These are phyloP conservation scores for Metschnikowia drakensbergensis DNA, from an alignment of 805 yeast genomes.

Conservation along the genomic window DNA sequence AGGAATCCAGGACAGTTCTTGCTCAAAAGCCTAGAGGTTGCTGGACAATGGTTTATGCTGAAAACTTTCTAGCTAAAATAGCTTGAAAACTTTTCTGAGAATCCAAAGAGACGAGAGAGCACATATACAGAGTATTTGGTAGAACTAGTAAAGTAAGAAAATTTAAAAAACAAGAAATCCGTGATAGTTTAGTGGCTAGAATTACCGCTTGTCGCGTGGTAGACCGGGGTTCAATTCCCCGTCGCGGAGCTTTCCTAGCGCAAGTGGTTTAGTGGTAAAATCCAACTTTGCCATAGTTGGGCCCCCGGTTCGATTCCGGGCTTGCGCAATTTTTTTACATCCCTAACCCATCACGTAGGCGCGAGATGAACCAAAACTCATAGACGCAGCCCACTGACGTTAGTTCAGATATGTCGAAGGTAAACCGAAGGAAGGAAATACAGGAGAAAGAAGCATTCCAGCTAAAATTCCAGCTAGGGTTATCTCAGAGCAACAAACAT, in stretches of 20 bases:
- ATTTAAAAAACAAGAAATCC: slow-evolving; percentile 10
- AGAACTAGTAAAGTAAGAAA: neutral
- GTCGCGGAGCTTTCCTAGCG: slow-evolving; percentile 20
- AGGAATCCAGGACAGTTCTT: too few relatives aligned
- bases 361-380: neutral
- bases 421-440: slow-evolving; percentile 39
- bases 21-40: too few relatives aligned
- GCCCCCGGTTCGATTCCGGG: slow-evolving; percentile 25
- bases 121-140: too few relatives aligned
- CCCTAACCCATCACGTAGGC: neutral
- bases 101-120: too few relatives aligned
- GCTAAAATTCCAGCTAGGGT: slow-evolving; percentile 42
- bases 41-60: too few relatives aligned
- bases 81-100: too few relatives aligned
- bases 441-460: slow-evolving; percentile 46
- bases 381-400: neutral
- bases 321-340: slow-evolving; percentile 15
- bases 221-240: slow-evolving; percentile 26
- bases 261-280: slow-evolving; percentile 22
- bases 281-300: slow-evolving; percentile 23
- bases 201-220: slow-evolving; percentile 25
- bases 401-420: slow-evolving; percentile 16
- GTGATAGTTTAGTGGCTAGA: slow-evolving; percentile 26
- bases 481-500: slow-evolving; percentile 32
- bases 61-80: too few relatives aligned